Conservation (phyloP, 139 green algal species). For the Volvox reticuliferus region DNA sequence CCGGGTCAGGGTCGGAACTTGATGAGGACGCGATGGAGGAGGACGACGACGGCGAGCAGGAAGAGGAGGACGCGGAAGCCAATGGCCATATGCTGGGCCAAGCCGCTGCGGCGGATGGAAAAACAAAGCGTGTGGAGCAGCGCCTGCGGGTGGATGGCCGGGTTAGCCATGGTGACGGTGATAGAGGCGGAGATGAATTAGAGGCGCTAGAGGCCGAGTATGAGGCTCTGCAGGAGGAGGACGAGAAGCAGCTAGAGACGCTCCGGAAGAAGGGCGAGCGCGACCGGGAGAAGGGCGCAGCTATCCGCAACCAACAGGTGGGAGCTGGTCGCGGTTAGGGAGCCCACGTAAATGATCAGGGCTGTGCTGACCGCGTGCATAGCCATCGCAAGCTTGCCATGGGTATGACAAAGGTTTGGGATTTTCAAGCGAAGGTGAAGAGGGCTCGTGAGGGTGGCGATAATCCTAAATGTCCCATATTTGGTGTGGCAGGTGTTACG, state of each 20-base stretch:
- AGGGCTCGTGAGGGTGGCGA: too few relatives aligned
- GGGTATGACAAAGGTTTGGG: too few relatives aligned
- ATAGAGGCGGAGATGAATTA: conserved; percentile 50
- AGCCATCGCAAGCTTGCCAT: too few relatives aligned
- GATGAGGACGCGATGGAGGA: not conserved
- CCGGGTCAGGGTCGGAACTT: not conserved
- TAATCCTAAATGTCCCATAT: too few relatives aligned
- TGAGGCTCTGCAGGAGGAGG: conserved; percentile 52
- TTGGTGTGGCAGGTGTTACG: too few relatives aligned
- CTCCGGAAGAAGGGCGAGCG: conserved; percentile 45
- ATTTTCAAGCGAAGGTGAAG: too few relatives aligned
- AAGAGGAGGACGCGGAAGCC: not conserved
- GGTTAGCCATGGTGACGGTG: not conserved
- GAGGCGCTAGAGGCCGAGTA: conserved; percentile 70
- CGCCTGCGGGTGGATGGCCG: not conserved
- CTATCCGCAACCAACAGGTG: conserved; percentile 58
- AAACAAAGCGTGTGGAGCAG: too few relatives aligned
- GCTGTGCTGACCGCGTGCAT: too few relatives aligned
- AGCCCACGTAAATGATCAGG: not conserved
- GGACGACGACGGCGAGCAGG: not conserved
- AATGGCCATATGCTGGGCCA: not conserved
- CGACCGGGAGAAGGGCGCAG: conserved; percentile 63
- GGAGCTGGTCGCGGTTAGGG: not conserved
- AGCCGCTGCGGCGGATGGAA: too few relatives aligned
- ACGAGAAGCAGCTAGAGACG: conserved; percentile 41